Percentiles rank a stretch among this genome's conserved stretches.
Conservation (phyloP, 2,329 filamentous ascomycete species). For the Sclerotinia trifoliorum region DNA sequence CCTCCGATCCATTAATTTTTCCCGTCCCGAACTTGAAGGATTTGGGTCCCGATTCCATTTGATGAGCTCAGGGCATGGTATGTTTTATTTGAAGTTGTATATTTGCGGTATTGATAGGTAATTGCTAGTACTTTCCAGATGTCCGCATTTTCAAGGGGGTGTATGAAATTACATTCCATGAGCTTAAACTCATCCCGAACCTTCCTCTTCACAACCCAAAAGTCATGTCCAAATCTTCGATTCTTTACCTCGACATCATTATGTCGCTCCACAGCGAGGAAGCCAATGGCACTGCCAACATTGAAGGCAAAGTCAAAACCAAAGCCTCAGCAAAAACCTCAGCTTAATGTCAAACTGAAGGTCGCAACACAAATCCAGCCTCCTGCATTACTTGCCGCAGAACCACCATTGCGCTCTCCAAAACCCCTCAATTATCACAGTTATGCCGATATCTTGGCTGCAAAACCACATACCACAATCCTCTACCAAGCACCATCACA, state of each 20-base stretch:
- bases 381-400: neutral
- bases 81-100: slow-evolving; percentile 1
- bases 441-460: slow-evolving; percentile 55
- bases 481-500: slow-evolving; percentile 67
- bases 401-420: slow-evolving; percentile 3
- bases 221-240: slow-evolving; percentile 25
- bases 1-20: slow-evolving; percentile 28
- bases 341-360: slow-evolving; percentile 15
- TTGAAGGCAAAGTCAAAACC: slow-evolving; percentile 19
- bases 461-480: slow-evolving; percentile 54
- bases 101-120: neutral
- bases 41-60: neutral
- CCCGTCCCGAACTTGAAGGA: slow-evolving; percentile 13
- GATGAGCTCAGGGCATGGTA: slow-evolving; percentile 24
- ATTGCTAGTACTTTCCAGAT: slow-evolving; percentile 35
- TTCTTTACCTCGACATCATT: slow-evolving; percentile 30
- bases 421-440: slow-evolving; percentile 41
- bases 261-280: slow-evolving; percentile 30
- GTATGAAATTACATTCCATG: slow-evolving; percentile 31
- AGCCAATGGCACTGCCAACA: slow-evolving; percentile 6
- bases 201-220: slow-evolving; percentile 24
- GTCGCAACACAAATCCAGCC: slow-evolving; percentile 5
- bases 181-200: slow-evolving; percentile 24
- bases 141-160: slow-evolving; percentile 42
- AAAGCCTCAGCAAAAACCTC: slow-evolving; percentile 4